Percentiles rank a stretch among this genome's conserved stretches.
phyloP scores from a whole-genome alignment of 352 stramenopile genomes.

The Pythium scleroteichum region DNA sequence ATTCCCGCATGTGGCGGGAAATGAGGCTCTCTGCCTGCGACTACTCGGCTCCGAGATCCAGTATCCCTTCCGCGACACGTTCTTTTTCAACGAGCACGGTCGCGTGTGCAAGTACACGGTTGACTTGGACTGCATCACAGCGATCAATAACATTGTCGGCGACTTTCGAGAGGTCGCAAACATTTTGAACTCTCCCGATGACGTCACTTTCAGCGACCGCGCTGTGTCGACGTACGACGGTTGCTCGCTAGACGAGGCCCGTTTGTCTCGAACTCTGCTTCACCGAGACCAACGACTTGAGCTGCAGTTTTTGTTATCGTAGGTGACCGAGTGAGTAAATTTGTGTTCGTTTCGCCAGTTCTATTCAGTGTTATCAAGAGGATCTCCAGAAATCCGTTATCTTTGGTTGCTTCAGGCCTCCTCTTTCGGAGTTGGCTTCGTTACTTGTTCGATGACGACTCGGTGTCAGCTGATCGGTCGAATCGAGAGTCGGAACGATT shows the following conservation, averaged over 20 bases:
- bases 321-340: neutral
- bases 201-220: constrained; percentile 21
- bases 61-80: constrained; percentile 27
- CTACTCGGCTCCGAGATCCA: constrained; percentile 23
- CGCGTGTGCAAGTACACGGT: constrained; percentile 24
- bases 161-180: constrained; percentile 15
- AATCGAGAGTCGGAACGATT: too few species aligned
- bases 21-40: constrained; percentile 29
- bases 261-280: neutral
- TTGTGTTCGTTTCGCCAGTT: too few species aligned
- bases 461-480: too few species aligned
- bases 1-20: constrained; percentile 58
- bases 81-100: constrained; percentile 22
- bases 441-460: constrained; percentile 1
- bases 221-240: constrained; percentile 15
- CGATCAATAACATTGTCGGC: constrained; percentile 17
- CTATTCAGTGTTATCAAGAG: too few species aligned
- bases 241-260: constrained; percentile 12
- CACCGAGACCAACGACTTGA: constrained; percentile 19
- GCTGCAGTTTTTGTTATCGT: constrained; percentile 20
- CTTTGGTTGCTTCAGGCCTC: constrained; percentile 23
- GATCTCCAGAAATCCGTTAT: constrained; percentile 20
- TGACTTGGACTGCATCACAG: constrained; percentile 22
- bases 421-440: neutral
- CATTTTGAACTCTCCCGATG: constrained; percentile 12